phyloP scores from a whole-genome alignment of 106 monocot species.

The Allium fistulosum region DNA sequence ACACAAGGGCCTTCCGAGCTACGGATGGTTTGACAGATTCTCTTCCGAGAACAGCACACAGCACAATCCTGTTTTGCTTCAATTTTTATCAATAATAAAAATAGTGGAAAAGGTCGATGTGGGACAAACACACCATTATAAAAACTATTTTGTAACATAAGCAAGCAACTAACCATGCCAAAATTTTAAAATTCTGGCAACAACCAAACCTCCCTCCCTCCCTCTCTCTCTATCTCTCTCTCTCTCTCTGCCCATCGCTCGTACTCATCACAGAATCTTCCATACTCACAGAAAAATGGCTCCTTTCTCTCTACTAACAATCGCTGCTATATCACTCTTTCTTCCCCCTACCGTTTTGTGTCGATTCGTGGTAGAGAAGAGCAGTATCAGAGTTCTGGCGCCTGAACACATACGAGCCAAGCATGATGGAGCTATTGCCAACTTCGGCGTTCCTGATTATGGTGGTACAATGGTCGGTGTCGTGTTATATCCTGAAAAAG shows the following conservation, averaged over 20 bases:
- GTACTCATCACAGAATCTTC: background rate
- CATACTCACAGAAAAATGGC: background rate
- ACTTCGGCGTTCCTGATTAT: slow-evolving; percentile 63
- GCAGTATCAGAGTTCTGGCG: slow-evolving; percentile 55
- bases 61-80: too few relatives aligned
- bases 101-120: too few relatives aligned
- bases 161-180: too few relatives aligned
- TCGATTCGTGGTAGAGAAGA: slow-evolving; percentile 81
- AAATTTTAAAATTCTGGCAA: too few relatives aligned
- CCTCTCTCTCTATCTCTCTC: background rate
- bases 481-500: slow-evolving; percentile 45
- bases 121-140: too few relatives aligned
- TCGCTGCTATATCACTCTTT: background rate
- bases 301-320: slow-evolving; percentile 1
- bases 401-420: slow-evolving; percentile 51
- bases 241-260: background rate
- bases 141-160: too few relatives aligned
- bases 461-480: slow-evolving; percentile 51
- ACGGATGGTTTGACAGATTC: too few relatives aligned
- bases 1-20: too few relatives aligned
- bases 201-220: background rate
- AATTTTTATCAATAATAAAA: too few relatives aligned
- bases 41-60: too few relatives aligned
- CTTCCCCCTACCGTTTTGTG: slow-evolving; percentile 7
- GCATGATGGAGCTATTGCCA: slow-evolving; percentile 63